Conservation (phyloP, 2,329 filamentous ascomycete genomes). For the Aspergillus niger region DNA sequence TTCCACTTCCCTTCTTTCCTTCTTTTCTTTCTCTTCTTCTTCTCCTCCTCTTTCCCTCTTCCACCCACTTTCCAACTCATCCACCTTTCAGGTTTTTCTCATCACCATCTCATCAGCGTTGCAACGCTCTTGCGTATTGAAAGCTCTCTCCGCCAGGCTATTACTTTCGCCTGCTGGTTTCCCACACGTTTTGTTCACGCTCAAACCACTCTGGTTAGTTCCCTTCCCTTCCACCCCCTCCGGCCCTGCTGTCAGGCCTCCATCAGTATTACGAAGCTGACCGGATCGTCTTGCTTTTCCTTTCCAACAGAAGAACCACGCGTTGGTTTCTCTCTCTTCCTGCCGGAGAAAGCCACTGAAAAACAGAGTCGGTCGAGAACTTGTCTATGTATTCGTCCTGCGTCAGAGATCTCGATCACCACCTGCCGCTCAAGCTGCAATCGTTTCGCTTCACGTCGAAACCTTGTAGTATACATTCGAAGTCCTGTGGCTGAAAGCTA, state of each 20-base stretch:
- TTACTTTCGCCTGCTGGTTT: conserved; percentile 14
- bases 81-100: conserved; percentile 8
- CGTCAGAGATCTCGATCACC: conserved; percentile 91
- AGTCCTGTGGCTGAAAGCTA: conserved; percentile 81
- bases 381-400: conserved; percentile 99
- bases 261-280: conserved; percentile 20
- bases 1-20: conserved; percentile 17
- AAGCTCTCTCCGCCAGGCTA: conserved; percentile 10
- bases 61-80: conserved; percentile 26
- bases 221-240: not conserved
- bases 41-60: conserved; percentile 21
- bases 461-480: conserved; percentile 85
- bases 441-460: conserved; percentile 94
- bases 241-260: conserved; percentile 9
- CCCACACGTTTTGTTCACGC: conserved; percentile 12
- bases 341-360: conserved; percentile 41
- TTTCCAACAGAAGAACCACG: conserved; percentile 31
- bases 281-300: conserved; percentile 7
- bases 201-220: conserved; percentile 24
- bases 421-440: conserved; percentile 92
- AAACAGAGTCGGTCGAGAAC: conserved; percentile 37
- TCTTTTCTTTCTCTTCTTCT: conserved; percentile 22
- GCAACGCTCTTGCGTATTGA: conserved; percentile 16
- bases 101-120: conserved; percentile 17
- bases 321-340: conserved; percentile 36